Conservation (phyloP, 371 early-diverging fungal genomes). For the Amoeboradix gromovi region DNA sequence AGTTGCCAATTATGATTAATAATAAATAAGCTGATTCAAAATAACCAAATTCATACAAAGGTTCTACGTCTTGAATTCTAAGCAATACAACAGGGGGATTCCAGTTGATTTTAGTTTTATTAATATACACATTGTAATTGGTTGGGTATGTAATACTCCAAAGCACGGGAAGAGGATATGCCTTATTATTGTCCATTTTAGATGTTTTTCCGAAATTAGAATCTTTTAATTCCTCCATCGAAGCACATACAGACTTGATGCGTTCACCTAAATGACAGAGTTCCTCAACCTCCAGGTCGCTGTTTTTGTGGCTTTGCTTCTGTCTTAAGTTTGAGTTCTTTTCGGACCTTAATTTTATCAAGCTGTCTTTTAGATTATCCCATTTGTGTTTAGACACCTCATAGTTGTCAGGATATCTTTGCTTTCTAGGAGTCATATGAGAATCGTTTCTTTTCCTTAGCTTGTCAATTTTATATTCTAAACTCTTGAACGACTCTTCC, state of each 20-base stretch:
- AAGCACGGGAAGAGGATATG: background rate
- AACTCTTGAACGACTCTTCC: no score
- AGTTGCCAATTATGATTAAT: background rate
- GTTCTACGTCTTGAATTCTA: background rate
- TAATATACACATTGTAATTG: background rate
- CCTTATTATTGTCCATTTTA: background rate
- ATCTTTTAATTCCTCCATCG: no score
- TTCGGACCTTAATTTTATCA: background rate
- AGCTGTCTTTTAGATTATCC: background rate
- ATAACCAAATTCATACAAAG: background rate
- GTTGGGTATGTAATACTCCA: background rate
- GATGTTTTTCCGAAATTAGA: background rate
- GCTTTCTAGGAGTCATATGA: background rate
- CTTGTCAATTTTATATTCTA: no score
- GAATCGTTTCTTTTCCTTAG: background rate
- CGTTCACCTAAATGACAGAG: no score
- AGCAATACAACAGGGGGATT: background rate
- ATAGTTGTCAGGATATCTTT: background rate
- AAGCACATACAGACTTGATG: no score
- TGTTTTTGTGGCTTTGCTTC: no score
- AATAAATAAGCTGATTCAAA: background rate
- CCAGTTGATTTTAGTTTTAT: background rate
- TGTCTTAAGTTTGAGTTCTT: background rate
- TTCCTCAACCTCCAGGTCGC: no score
- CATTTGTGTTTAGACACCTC: background rate